Conservation (phyloP, 192 early-diverging fungal species). For the Linnemannia elongata region DNA sequence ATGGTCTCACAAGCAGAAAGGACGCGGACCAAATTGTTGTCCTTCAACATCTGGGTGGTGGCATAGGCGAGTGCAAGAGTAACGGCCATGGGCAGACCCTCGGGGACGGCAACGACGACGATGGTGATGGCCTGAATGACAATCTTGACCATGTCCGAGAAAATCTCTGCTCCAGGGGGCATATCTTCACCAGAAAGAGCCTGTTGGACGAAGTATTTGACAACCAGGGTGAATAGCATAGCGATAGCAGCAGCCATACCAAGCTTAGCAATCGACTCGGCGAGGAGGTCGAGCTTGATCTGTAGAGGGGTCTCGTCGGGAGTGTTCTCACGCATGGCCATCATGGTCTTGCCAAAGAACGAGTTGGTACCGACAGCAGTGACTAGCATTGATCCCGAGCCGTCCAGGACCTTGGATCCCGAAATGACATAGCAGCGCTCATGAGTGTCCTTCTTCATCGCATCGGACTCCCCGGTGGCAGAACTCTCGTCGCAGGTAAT, state of each 20-base stretch:
- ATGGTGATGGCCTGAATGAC: conserved; percentile 85
- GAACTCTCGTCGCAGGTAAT: conserved; percentile 89
- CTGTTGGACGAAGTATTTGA: conserved; percentile 71
- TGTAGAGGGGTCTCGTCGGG: conserved; percentile 92
- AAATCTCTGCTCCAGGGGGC: conserved; percentile 65
- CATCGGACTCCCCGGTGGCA: conserved; percentile 91
- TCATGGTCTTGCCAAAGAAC: conserved; percentile 91
- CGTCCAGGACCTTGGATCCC: conserved; percentile 92
- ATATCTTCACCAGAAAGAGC: conserved; percentile 66
- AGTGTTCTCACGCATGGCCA: conserved; percentile 78
- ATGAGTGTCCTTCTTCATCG: conserved; percentile 83
- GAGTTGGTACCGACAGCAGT: conserved; percentile 85
- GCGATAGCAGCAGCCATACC: conserved; percentile 83
- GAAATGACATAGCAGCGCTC: conserved; percentile 84
- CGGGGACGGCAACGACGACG: conserved; percentile 87
- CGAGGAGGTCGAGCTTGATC: conserved; percentile 86
- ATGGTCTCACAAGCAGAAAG: conserved; percentile 88
- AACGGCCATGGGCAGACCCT: conserved; percentile 89
- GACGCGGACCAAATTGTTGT: conserved; percentile 84
- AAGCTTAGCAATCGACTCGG: conserved; percentile 94
- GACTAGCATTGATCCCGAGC: conserved; percentile 85
- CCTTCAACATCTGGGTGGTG: conserved; percentile 83
- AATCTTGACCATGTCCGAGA: conserved; percentile 72
- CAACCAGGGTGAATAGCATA: conserved; percentile 79
- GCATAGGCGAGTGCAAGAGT: conserved; percentile 87